Evolutionary conservation across 2,329 filamentous ascomycete genomes (phyloP), one percentile per base, ranked within the genome.

Genomic region (Leptographium flavum): DNA sequence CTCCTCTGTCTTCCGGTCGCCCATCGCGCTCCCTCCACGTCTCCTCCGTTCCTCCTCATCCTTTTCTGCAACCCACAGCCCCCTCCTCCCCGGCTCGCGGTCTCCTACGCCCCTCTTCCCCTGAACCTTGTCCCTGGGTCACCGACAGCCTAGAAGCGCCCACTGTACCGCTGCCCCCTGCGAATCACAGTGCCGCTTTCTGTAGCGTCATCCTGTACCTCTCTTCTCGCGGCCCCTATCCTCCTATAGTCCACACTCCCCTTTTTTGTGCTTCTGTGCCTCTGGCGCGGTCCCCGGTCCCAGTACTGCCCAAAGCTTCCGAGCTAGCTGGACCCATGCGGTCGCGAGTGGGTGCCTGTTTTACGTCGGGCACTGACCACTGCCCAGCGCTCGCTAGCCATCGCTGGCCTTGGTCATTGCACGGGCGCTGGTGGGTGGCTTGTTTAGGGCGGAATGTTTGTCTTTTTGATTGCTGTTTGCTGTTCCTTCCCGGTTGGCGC

Each of bases 91-190:
- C 15, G 40, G 40, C 40, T 42, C 40, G 40, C 40, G 40, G 40
- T 42, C 40, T 21, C 28, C 39, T 21, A n/a, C 37, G 13, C 22
- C 21, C 11, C 35, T 9, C 9, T 23, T 27, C 39, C 39, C 39
- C 39, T 41, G 39, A 41, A 41, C 39, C 39, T 41, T 25, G 39
- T 41, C 39, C 39, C 39, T 41, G 39, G 39, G 39, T 21, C 39
- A 41, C 39, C 39, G 39, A 41, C 28, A 41, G 39, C 39, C 39
- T 31, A 41, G 28, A 22, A 27, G 39, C 39, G 27, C 39, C 39
- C 39, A 28, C 17, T 10, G 15, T 9, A n/a, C 21, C n/a, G 19
- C 27, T 11, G 17, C 19, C 17, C 6, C 19, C 39, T 41, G 39
- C 39, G 39, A 41, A 41, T 32, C 39, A 41, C 17, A 31, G 22